Evolutionary conservation across 2,329 filamentous ascomycete genomes (phyloP), one percentile per base, ranked within the genome.

Genomic region (Rhynchosporium secalis): DNA sequence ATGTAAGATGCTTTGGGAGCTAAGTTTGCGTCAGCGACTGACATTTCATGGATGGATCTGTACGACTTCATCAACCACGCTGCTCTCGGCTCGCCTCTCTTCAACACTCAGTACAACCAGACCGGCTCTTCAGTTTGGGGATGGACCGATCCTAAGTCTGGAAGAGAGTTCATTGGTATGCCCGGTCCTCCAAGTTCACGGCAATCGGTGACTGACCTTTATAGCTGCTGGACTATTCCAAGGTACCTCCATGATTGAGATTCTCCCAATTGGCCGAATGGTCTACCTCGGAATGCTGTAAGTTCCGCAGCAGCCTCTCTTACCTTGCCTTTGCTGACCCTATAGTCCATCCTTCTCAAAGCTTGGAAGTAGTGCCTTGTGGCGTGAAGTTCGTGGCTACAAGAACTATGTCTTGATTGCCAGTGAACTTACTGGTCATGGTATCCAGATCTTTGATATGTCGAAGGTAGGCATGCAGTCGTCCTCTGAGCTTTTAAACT

Each of bases 361-460:
- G n/a, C 46, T 59, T 9, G 40, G 3, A 26, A 59, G 29, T 20
- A 20, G 43, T 26, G 46, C 57, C 26, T 28, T 70, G 31, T 77
- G 75, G 75, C 72, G 73, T 60, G 76, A 78, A 61, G 76, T 78
- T 55, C 72, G 75, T 51, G 70, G 72, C 6, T 71, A 76, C 63
- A 72, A 75, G 56, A 64, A 75, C 57, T 76, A 75, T 48, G 72
- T 72, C 55, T 68, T 75, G 61, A 76, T 78, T 63, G 76, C 76
- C 26, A 73, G 74, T n/a, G 79, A 81, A 60, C 76, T 78, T n/a
- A 68, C 69, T 7, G 71, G 72, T 56, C 81, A 83, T 67, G 78
- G 78, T 41, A 78, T 84, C 49, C 82, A 84, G 69, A 78, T 84
- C 69, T 84, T 84, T 66, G 82, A 84, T 66, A 78, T 83, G 79